These are phyloP conservation scores for Myxozyma geophila DNA, from an alignment of 805 yeast species.

Conservation along the genomic window DNA sequence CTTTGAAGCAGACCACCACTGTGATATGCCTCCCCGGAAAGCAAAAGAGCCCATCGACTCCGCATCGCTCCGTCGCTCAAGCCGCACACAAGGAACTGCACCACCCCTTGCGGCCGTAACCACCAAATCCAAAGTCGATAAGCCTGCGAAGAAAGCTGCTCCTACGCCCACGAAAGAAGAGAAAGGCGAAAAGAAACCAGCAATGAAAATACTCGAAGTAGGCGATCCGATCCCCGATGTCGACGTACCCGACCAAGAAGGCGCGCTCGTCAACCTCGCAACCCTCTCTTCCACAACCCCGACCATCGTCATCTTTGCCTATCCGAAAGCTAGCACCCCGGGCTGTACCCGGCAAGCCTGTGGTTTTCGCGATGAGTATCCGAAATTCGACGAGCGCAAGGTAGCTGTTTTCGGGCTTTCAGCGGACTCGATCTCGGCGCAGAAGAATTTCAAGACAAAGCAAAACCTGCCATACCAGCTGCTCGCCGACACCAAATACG, in stretches of 20 bases:
- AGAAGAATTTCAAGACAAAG: constrained; percentile 72
- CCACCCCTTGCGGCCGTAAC: constrained; percentile 10
- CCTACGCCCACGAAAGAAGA: constrained; percentile 11
- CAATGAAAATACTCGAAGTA: constrained; percentile 5
- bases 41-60: constrained; percentile 15
- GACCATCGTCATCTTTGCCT: constrained; percentile 52
- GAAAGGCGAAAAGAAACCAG: constrained; percentile 11
- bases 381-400: constrained; percentile 54
- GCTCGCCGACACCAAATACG: constrained; percentile 73
- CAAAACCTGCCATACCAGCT: constrained; percentile 74
- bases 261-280: constrained; percentile 58
- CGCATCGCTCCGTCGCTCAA: constrained; percentile 28
- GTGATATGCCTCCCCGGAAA: constrained; percentile 28
- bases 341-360: constrained; percentile 96
- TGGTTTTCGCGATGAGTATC: constrained; percentile 76
- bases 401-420: constrained; percentile 78
- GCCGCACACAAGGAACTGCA: constrained; percentile 14
- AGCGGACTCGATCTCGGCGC: constrained; percentile 80
- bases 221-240: constrained; percentile 63
- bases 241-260: constrained; percentile 69
- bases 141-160: constrained; percentile 18
- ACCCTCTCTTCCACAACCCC: constrained; percentile 35
- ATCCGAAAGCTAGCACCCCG: constrained; percentile 92
- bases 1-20: not conserved
- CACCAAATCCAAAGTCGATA: constrained; percentile 10